phyloP scores from a whole-genome alignment of 257 asterid genomes.

The Scutellaria minor region DNA sequence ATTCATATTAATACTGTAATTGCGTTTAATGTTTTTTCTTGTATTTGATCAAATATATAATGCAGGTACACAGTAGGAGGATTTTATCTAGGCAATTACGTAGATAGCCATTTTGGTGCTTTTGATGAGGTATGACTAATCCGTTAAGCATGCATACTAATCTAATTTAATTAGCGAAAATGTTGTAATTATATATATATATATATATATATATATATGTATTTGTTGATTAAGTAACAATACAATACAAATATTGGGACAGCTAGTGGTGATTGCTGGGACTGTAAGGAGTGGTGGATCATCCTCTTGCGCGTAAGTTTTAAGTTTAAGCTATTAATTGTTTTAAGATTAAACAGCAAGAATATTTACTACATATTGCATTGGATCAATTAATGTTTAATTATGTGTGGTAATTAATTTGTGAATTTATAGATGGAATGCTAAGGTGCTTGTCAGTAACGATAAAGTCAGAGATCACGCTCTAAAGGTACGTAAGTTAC shows the following conservation, averaged over 20 bases:
- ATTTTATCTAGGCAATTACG: conserved; percentile 21
- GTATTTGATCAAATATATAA: not conserved
- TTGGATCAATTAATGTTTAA: not conserved
- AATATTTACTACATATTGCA: too few relatives aligned
- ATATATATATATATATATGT: too few relatives aligned
- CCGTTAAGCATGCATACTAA: too few relatives aligned
- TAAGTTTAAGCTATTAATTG: not conserved
- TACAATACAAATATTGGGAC: too few relatives aligned
- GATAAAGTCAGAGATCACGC: conserved; percentile 22
- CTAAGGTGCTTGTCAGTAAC: conserved; percentile 22
- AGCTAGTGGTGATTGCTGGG: conserved; percentile 24
- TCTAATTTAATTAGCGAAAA: too few relatives aligned
- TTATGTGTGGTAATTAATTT: not conserved
- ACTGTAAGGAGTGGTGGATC: conserved; percentile 2
- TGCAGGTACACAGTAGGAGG: conserved; percentile 23
- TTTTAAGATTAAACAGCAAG: too few relatives aligned
- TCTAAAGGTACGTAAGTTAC: not conserved
- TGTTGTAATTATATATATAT: too few relatives aligned
- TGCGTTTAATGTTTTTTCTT: too few relatives aligned
- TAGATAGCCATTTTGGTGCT: conserved; percentile 26
- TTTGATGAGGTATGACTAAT: conserved; percentile 15
- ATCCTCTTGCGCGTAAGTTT: conserved; percentile 20
- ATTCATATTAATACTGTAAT: too few relatives aligned
- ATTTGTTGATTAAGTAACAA: too few relatives aligned
- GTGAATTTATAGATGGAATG: conserved; percentile 11